Base-by-base conservation (phyloP, 2,329 filamentous ascomycete species). In the Penicillium sp. region DNA sequence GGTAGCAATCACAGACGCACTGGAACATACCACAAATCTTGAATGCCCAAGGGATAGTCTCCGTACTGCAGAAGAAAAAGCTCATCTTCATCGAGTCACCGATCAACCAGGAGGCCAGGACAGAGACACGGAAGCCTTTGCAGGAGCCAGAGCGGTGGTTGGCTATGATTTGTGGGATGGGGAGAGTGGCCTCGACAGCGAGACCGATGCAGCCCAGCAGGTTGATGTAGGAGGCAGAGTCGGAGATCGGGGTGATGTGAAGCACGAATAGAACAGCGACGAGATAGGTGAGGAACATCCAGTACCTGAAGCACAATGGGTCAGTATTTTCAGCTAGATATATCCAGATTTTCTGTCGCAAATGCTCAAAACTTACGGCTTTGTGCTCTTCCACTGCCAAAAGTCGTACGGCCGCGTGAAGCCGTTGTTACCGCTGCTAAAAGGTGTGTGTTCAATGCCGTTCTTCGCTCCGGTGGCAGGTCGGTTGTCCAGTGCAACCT, bases 301-400 rank as follows among this genome's bases (percentile, higher is more conserved):
- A 87, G 70, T 87, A 88, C 48, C 76, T 77, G 54, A 21, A 59
- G 31, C 8, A 29, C 5, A 21, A 45, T 29, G 46, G 54, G 54
- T 68, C 39, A 58, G 53, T 23, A 19, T 49, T 48, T 16, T 26
- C 25, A n/a, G 39, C 11, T 26, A 19, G 2, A 27, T 13, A 19
- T 10, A 14, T 23, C 16, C 2, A 3, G 21, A 2, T n/a, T 54
- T 16, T 48, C n/a, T 19, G 35, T 39, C 35, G 35, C 35, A 39
- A 9, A n/a, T 16, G 16, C 21, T n/a, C 14, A 10, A 23, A 3
- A 76, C 78, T 62, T 75, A 81, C 65, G 85, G 84, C 55, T 80
- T 77, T 21, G 80, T 73, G 54, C 72, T 75, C 61, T 77, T 80
- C 85, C 85, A 88, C 67, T 85, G 84, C 85, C 85, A 88, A 69